A percentile compares a stretch with the other conserved stretches of the same genome.
Evolutionary conservation across 805 yeast genomes (phyloP).

Genomic region (Torulaspora delbrueckii): DNA sequence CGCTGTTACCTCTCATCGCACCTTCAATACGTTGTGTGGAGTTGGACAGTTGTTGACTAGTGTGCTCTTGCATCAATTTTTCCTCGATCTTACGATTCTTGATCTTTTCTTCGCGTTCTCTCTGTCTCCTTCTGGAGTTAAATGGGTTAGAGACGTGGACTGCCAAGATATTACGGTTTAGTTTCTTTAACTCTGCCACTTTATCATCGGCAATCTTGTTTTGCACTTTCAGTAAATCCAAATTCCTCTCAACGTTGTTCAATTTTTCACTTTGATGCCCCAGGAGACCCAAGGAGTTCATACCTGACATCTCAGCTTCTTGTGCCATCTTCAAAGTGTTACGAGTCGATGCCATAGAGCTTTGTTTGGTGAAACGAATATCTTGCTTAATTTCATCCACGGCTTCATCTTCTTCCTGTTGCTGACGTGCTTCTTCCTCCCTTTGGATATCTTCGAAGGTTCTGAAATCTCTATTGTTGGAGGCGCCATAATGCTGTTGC

Average conservation of each 20-base stretch:
- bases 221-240: slow-evolving; percentile 75
- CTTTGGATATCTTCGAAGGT: slow-evolving; percentile 36
- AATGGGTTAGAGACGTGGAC: slow-evolving; percentile 84
- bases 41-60: slow-evolving; percentile 52
- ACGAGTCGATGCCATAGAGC: slow-evolving; percentile 78
- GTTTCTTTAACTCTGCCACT: slow-evolving; percentile 70
- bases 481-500: slow-evolving; percentile 58
- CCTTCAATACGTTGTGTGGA: slow-evolving; percentile 65
- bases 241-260: slow-evolving; percentile 70
- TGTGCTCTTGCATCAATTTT: slow-evolving; percentile 56
- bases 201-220: slow-evolving; percentile 77
- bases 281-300: slow-evolving; percentile 82
- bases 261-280: slow-evolving; percentile 91
- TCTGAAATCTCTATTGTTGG: slow-evolving; percentile 40
- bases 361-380: slow-evolving; percentile 77
- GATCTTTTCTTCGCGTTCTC: slow-evolving; percentile 66
- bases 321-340: slow-evolving; percentile 70
- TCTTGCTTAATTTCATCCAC: slow-evolving; percentile 82
- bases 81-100: slow-evolving; percentile 58
- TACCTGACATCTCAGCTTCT: slow-evolving; percentile 67
- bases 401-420: slow-evolving; percentile 73
- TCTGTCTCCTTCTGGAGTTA: slow-evolving; percentile 69
- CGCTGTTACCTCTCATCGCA: slow-evolving; percentile 49
- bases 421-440: slow-evolving; percentile 37
- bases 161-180: slow-evolving; percentile 76